Conservation (phyloP, 2,329 filamentous ascomycete species). For the Aureobasidium sp. region DNA sequence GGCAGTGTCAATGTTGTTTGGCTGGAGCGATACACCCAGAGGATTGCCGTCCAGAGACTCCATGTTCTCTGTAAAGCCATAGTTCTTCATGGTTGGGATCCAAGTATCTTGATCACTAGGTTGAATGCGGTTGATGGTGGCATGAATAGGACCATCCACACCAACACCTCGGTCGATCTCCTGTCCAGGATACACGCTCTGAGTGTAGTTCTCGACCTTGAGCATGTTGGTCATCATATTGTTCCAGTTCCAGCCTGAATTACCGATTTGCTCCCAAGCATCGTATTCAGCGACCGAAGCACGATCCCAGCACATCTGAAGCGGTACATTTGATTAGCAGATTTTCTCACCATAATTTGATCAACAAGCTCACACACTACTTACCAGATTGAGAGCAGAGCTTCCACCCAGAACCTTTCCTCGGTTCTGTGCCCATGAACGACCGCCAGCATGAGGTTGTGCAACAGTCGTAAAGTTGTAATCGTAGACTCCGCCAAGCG, state of each 20-base stretch:
- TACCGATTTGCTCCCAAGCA: constrained; percentile 31
- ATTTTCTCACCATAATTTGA: no score
- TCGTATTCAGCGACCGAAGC: constrained; percentile 26
- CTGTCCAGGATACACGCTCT: constrained; percentile 21
- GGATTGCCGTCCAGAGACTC: constrained; percentile 18
- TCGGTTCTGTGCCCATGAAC: constrained; percentile 36
- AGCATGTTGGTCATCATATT: constrained; percentile 26
- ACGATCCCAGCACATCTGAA: constrained; percentile 22
- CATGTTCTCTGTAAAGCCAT: constrained; percentile 15
- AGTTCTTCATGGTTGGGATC: constrained; percentile 20
- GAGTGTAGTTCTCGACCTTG: constrained; percentile 31
- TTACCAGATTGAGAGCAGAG: constrained; percentile 33
- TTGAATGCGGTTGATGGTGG: constrained; percentile 1
- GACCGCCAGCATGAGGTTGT: constrained; percentile 35
- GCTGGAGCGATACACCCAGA: constrained; percentile 28
- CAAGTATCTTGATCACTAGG: constrained; percentile 19
- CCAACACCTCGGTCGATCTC: constrained; percentile 16
- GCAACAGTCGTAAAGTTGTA: constrained; percentile 43
- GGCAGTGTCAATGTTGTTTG: constrained; percentile 7
- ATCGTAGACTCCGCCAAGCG: constrained; percentile 25
- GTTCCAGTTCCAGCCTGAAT: constrained; percentile 38
- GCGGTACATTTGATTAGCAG: no score
- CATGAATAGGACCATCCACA: constrained; percentile 4
- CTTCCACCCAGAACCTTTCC: constrained; percentile 35
- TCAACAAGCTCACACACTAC: no score